These are phyloP conservation scores for Suhomyces taliae DNA, from an alignment of 1,139 yeast species.

Conservation along the genomic window DNA sequence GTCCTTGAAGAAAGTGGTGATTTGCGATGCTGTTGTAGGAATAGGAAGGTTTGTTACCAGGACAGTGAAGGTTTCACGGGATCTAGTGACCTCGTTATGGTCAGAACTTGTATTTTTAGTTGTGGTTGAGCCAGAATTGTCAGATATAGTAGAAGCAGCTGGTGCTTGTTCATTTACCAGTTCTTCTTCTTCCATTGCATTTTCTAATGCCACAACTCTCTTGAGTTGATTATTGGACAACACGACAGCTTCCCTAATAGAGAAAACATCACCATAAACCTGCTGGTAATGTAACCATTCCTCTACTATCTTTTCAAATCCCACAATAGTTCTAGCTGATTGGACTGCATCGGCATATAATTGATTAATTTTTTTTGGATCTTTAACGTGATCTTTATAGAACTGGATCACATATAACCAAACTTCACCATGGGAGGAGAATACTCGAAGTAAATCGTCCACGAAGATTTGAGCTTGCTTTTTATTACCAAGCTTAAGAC, in stretches of 20 bases:
- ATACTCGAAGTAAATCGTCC: constrained; percentile 26
- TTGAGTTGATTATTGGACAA: constrained; percentile 8
- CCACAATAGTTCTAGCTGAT: constrained; percentile 35
- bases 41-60: constrained; percentile 44
- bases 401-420: constrained; percentile 50
- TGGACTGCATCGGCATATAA: constrained; percentile 36
- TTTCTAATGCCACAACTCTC: constrained; percentile 1
- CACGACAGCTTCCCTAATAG: constrained; percentile 8
- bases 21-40: constrained; percentile 27
- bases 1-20: constrained; percentile 51
- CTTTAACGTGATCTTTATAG: constrained; percentile 21
- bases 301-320: constrained; percentile 52
- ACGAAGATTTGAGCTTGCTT: constrained; percentile 30
- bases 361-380: constrained; percentile 19
- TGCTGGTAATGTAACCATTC: constrained; percentile 46
- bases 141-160: background rate
- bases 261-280: constrained; percentile 28
- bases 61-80: constrained; percentile 58
- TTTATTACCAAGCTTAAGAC: constrained; percentile 24
- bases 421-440: constrained; percentile 37
- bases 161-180: background rate
- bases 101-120: background rate
- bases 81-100: constrained; percentile 28
- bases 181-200: background rate
- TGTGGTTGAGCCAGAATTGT: background rate